Evolutionary conservation across 306 rosid species (phyloP), one percentile per base, ranked within the genome.

Genomic region (Arachis stenosperma): DNA sequence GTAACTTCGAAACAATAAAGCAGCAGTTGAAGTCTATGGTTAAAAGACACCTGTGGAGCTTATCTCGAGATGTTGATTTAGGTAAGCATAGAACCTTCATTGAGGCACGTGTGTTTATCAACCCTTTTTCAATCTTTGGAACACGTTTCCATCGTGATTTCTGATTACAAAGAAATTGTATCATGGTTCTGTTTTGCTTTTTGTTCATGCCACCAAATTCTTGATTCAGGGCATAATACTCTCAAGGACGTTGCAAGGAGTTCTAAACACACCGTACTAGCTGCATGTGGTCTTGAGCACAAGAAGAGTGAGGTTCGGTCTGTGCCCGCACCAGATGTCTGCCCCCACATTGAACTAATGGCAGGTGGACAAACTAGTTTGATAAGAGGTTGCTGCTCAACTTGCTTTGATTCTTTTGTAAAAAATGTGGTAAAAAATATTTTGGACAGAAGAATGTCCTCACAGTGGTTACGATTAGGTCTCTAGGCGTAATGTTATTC

Each of bases 281-380:
- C 95, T 9, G 96, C 91, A 37, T 89, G 93, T 67, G 99, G 88
- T 40, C 85, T 80, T 9, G 92, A 91, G 83, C 88, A 94, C 70
- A 73, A 53, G 61, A 74, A 75, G 68, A 85, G 73, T 7, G 92
- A 88, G 64, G 92, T 80, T 69, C 79, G 81, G 74, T 9, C 71
- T 3, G 81, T 85, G 73, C 81, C 88, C 11, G 86, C 96, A 30
- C 92, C 93, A 6, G 51, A 91, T 15, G 82, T 57, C 61, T 95
- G 99, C 61, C 72, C 85, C 36, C 97, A 89, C 86, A 81, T 84
- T 37, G 95, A 94, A 83, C 78, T 83, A 65, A 70, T 69, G 69
- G 78, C 79, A 7, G 89, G 86, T 30, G 87, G 86, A 55, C 84
- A 44, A 65, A 75, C 87, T 3, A 89, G 93, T 81, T 84, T 86